phyloP scores from a whole-genome alignment of 106 monocot species.

The Platanthera zijinensis region DNA sequence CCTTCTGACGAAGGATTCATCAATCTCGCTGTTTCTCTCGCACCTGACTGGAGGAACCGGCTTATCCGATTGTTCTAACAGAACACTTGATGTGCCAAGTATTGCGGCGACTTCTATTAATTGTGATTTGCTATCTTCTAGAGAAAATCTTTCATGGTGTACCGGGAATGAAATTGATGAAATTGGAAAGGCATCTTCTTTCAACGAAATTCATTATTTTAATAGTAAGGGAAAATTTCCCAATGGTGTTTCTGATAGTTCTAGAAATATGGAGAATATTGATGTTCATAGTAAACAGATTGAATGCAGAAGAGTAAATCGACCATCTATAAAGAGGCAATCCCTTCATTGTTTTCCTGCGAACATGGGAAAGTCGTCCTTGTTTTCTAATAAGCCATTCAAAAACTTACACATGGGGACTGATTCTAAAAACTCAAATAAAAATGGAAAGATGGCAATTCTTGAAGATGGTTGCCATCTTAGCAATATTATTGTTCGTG shows the following conservation, averaged over 20 bases:
- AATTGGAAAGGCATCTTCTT: constrained; percentile 6
- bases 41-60: constrained; percentile 50
- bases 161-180: constrained; percentile 10
- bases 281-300: constrained; percentile 12
- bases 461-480: constrained; percentile 1
- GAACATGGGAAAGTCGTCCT: constrained; percentile 6
- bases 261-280: constrained; percentile 1
- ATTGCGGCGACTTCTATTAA: constrained; percentile 11
- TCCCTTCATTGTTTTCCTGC: constrained; percentile 11
- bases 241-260: not conserved
- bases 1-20: constrained; percentile 32
- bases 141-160: constrained; percentile 14
- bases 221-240: not conserved
- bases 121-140: constrained; percentile 21
- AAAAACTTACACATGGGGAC: constrained; percentile 7
- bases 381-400: constrained; percentile 7
- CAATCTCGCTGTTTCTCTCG: constrained; percentile 71
- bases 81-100: constrained; percentile 22
- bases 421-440: constrained; percentile 14
- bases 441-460: constrained; percentile 13
- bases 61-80: constrained; percentile 23
- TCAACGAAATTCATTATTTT: not conserved
- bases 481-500: constrained; percentile 11
- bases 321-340: constrained; percentile 1
- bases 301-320: constrained; percentile 10